Evolutionary conservation across 495 filamentous ascomycete species (phyloP).

Genomic region (Thermothielavioides terrestris): DNA sequence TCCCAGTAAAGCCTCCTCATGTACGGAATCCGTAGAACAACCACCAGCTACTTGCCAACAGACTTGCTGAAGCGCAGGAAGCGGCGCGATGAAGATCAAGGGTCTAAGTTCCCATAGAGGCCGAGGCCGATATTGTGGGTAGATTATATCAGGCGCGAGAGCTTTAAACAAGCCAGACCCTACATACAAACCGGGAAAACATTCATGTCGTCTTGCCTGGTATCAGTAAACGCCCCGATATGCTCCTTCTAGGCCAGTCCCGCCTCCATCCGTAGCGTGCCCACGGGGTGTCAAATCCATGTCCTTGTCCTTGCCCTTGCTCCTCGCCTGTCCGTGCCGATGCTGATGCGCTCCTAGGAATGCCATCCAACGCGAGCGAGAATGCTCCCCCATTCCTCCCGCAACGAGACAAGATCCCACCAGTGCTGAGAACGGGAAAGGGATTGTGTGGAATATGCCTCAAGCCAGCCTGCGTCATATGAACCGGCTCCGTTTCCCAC

Average conservation of each 20-base stretch:
- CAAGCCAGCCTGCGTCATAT: slow-evolving; percentile 35
- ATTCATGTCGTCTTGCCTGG: slow-evolving; percentile 10
- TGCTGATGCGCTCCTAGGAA: slow-evolving; percentile 16
- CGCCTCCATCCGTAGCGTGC: neutral
- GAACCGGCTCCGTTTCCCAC: slow-evolving; percentile 64
- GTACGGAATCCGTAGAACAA: no score
- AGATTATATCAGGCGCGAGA: neutral
- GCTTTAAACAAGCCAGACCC: neutral
- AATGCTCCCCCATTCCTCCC: slow-evolving; percentile 5
- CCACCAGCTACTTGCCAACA: no score
- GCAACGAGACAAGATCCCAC: neutral
- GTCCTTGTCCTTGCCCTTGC: slow-evolving; percentile 1
- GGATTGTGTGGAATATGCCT: no score
- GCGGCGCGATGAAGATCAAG: no score
- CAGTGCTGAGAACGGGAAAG: no score
- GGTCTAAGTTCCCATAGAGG: no score
- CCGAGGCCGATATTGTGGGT: neutral
- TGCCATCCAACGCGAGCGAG: slow-evolving; percentile 4
- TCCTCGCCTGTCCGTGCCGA: no score
- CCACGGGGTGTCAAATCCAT: neutral
- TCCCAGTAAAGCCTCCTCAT: no score
- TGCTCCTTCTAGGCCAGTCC: slow-evolving; percentile 10
- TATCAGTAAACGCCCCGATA: slow-evolving; percentile 17
- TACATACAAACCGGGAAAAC: slow-evolving; percentile 1
- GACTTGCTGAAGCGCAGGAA: no score